Percentiles rank a stretch among this genome's conserved stretches.
phyloP scores from a whole-genome alignment of 306 rosid genomes.

The Cucumis melo region DNA sequence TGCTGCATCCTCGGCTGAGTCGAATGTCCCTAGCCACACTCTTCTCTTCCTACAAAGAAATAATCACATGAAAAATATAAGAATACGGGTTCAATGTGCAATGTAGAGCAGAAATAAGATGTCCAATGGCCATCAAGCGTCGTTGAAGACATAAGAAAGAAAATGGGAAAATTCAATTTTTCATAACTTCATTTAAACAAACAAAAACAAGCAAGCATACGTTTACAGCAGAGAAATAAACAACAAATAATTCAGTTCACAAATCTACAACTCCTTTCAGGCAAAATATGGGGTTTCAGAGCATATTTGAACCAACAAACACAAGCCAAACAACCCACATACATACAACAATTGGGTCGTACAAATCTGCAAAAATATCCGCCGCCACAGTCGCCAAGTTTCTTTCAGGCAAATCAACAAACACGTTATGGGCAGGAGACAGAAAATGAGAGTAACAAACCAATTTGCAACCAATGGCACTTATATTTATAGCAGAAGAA shows the following conservation, averaged over 20 bases:
- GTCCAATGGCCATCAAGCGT: not conserved
- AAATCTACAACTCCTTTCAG: not conserved
- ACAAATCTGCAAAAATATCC: not conserved
- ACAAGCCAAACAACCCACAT: not conserved
- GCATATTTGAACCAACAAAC: not conserved
- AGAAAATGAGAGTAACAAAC: not conserved
- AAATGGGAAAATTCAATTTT: not conserved
- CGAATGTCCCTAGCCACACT: constrained; percentile 97
- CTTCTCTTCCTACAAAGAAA: constrained; percentile 58
- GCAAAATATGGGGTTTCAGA: not conserved
- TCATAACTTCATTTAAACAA: not conserved
- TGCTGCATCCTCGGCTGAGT: constrained; percentile 98
- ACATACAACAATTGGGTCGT: not conserved
- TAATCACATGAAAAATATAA: not conserved
- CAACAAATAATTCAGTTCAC: not conserved
- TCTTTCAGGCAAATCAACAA: not conserved
- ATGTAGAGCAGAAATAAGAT: not conserved
- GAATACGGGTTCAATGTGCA: not conserved
- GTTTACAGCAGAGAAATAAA: constrained; percentile 3
- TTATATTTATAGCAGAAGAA: not conserved
- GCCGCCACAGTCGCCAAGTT: not conserved
- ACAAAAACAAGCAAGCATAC: not conserved
- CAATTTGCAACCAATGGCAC: not conserved
- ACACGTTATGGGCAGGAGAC: not conserved
- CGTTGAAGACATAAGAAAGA: not conserved